Base-by-base conservation (phyloP, 495 filamentous ascomycete species). In the Chaetomium tenue region DNA sequence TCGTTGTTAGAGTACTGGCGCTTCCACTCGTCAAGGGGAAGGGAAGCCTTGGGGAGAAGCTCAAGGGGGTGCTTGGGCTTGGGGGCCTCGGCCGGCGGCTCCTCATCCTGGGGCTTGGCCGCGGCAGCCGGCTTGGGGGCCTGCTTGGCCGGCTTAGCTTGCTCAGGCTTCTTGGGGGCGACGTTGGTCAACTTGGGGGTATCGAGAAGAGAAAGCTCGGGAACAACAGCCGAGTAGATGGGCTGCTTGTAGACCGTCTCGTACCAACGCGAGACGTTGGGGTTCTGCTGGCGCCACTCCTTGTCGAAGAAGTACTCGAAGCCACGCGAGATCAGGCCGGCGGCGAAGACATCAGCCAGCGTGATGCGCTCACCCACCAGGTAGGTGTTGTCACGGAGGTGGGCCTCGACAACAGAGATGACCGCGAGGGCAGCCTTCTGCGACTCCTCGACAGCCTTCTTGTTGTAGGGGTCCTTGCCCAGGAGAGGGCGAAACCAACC, bases 31-130 rank as follows among this genome's bases (percentile, higher is more conserved):
- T 99, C 94, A 60, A 98, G 85, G 66, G 86, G 81, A 72, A 98
- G 81, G 56, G 87, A 88, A 51, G 95, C 84, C 76, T 86, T 89
- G 65, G 87, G 87, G 44, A 98, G 88, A 69, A 86, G 83, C 78
- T 96, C 94, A 66, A 96, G 84, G 65, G 94, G 94, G 83, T 99
- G 94, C 88, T 99, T 98, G 70, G 92, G 80, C 86, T 96, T 97
- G 68, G 91, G 91, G 52, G 86, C 86, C 37, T 84, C 87, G 66
- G 83, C 81, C 30, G 85, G 84, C 66, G 88, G 82, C 66, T 89
- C 88, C 9, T 85, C 85, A n/a, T 20, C 47, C 25, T 20, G 26
- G 44, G 59, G 59, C 59, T 52, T 26, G 20, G 86, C 86, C 48
- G 76, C 84, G 47, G 79, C 75, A 39, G 81, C 77, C 74, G 83